phyloP scores from a whole-genome alignment of 192 early-diverging fungal species.

The Funneliformis mosseae region DNA sequence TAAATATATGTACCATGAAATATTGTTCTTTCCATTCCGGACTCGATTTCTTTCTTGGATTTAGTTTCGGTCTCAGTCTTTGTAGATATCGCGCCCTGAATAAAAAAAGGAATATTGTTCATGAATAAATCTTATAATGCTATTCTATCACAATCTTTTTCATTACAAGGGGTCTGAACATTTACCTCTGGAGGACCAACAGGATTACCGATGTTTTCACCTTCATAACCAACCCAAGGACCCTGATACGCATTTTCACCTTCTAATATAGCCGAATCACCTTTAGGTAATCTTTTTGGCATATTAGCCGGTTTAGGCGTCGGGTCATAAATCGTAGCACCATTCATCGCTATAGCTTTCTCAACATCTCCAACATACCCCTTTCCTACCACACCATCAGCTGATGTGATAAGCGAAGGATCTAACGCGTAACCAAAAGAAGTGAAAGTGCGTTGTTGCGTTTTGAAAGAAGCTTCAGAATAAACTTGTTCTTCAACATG shows the following conservation, averaged over 20 bases:
- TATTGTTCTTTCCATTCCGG: slow-evolving; percentile 72
- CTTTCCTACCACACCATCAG: slow-evolving; percentile 51
- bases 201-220: slow-evolving; percentile 67
- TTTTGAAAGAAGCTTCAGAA: slow-evolving; percentile 72
- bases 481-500: slow-evolving; percentile 77
- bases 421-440: slow-evolving; percentile 82
- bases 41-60: slow-evolving; percentile 40
- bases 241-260: slow-evolving; percentile 82
- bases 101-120: not conserved
- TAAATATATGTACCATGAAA: slow-evolving; percentile 71
- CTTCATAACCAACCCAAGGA: slow-evolving; percentile 94
- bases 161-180: slow-evolving; percentile 15
- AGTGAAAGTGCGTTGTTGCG: slow-evolving; percentile 83
- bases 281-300: slow-evolving; percentile 67
- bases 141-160: not conserved
- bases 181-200: slow-evolving; percentile 60
- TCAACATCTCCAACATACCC: slow-evolving; percentile 67
- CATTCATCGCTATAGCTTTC: slow-evolving; percentile 53
- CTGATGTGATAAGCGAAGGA: slow-evolving; percentile 58
- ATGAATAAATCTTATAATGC: not conserved
- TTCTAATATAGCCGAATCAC: slow-evolving; percentile 72
- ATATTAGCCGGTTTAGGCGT: slow-evolving; percentile 38
- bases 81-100: slow-evolving; percentile 45
- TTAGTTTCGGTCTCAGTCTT: slow-evolving; percentile 33
- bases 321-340: slow-evolving; percentile 54